phyloP scores from a whole-genome alignment of 2,329 filamentous ascomycete genomes.

The Cercospora berteroae region DNA sequence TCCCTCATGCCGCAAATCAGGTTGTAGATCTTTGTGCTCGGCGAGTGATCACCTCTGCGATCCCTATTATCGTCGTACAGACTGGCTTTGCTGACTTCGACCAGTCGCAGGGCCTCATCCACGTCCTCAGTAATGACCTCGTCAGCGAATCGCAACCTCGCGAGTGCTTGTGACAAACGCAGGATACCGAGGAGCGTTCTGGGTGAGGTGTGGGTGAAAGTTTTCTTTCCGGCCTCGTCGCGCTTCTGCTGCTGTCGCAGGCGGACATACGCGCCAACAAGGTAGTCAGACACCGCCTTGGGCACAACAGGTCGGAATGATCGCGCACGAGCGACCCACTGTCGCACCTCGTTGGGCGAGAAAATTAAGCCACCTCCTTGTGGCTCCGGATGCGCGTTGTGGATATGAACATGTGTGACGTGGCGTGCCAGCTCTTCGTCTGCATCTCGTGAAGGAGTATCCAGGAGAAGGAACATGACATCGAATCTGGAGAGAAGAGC shows the following conservation, averaged over 20 bases:
- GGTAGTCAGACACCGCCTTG: constrained; percentile 84
- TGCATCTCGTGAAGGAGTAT: constrained; percentile 83
- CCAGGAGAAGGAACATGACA: constrained; percentile 91
- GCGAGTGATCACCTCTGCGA: constrained; percentile 66
- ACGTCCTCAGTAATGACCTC: constrained; percentile 88
- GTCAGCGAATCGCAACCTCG: constrained; percentile 83
- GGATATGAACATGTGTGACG: constrained; percentile 95
- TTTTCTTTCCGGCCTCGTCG: constrained; percentile 85
- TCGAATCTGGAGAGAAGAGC: constrained; percentile 96
- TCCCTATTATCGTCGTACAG: constrained; percentile 69
- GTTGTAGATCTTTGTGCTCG: constrained; percentile 90
- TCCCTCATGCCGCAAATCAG: constrained; percentile 86
- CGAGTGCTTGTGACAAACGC: constrained; percentile 89
- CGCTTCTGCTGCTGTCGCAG: constrained; percentile 89
- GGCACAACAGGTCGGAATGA: constrained; percentile 86
- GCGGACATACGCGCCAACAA: constrained; percentile 93
- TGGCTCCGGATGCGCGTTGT: constrained; percentile 84
- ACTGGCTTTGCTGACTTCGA: constrained; percentile 91
- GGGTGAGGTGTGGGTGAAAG: constrained; percentile 90
- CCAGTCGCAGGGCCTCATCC: constrained; percentile 85
- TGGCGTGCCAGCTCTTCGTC: constrained; percentile 94
- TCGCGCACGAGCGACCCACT: constrained; percentile 91
- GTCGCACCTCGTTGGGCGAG: constrained; percentile 86
- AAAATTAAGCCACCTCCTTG: constrained; percentile 69
- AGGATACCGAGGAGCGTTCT: constrained; percentile 91